Evolutionary conservation across 768 basidiomycete genomes (phyloP).

Genomic region (Russula earlei): DNA sequence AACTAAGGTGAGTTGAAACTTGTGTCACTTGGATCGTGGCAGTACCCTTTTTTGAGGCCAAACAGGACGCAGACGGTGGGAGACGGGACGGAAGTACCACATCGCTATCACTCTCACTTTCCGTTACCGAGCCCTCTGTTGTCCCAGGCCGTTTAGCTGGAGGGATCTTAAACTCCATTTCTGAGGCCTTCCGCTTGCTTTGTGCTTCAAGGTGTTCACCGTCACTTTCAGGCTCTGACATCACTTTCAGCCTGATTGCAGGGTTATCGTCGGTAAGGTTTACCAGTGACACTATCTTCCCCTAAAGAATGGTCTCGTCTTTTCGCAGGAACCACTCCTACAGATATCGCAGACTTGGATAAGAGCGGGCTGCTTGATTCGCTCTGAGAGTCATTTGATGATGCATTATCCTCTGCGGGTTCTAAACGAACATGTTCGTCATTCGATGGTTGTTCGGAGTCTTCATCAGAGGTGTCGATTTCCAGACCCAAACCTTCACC

Average conservation of each 20-base stretch:
- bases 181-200: slow-evolving; percentile 9
- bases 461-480: slow-evolving; percentile 19
- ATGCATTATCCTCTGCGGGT: slow-evolving; percentile 2
- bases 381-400: slow-evolving; percentile 1
- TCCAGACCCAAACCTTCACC: slow-evolving; percentile 16
- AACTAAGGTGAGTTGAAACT: not conserved
- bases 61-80: not conserved
- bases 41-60: not conserved
- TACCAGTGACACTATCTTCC: slow-evolving; percentile 15
- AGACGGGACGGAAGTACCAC: not conserved
- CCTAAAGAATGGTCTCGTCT: not conserved
- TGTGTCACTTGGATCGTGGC: not conserved
- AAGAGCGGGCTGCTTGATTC: not conserved
- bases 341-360: not conserved
- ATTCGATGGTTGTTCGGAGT: slow-evolving; percentile 18
- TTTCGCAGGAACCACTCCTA: not conserved
- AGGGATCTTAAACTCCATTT: slow-evolving; percentile 8
- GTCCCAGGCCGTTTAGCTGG: slow-evolving; percentile 4
- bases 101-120: slow-evolving; percentile 13
- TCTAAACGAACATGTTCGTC: slow-evolving; percentile 16
- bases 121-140: slow-evolving; percentile 5
- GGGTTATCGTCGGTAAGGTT: not conserved
- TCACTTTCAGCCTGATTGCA: not conserved
- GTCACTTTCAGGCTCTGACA: slow-evolving; percentile 27
- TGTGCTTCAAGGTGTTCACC: not conserved